Evolutionary conservation across 1,284 basidiomycete species (phyloP).

Genomic region (Ustilago bromivora): DNA sequence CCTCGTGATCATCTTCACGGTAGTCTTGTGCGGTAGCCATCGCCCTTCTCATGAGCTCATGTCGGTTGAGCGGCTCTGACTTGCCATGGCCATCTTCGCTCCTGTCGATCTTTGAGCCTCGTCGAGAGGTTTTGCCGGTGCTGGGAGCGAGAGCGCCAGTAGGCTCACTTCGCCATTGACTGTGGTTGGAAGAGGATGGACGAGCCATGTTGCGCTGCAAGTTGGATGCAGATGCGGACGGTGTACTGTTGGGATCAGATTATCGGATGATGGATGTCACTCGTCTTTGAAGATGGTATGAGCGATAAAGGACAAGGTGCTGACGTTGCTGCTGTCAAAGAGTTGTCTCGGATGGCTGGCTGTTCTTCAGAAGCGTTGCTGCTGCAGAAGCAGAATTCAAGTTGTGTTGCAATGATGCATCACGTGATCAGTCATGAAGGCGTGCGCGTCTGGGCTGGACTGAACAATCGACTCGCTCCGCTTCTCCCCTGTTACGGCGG

Average conservation of each 20-base stretch:
- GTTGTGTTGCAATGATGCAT: too few species aligned
- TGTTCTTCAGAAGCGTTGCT: not conserved
- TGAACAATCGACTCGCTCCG: too few species aligned
- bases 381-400: too few species aligned
- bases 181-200: constrained; percentile 23
- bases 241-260: constrained; percentile 1
- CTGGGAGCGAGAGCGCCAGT: not conserved
- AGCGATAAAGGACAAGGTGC: not conserved
- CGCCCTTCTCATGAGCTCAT: constrained; percentile 65
- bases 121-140: constrained; percentile 32
- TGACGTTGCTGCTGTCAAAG: not conserved
- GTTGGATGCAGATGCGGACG: not conserved
- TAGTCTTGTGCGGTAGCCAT: constrained; percentile 57
- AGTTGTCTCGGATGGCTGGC: too few species aligned
- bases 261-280: not conserved
- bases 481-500: too few species aligned
- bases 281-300: not conserved
- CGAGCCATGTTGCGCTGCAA: constrained; percentile 32
- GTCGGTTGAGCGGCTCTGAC: constrained; percentile 51
- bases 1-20: constrained; percentile 9
- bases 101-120: constrained; percentile 40
- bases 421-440: too few species aligned
- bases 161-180: constrained; percentile 31
- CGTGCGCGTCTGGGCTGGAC: too few species aligned
- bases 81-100: constrained; percentile 51